Base-by-base conservation (phyloP, 352 stramenopile genomes). In the Globisporangium iwayamae region DNA sequence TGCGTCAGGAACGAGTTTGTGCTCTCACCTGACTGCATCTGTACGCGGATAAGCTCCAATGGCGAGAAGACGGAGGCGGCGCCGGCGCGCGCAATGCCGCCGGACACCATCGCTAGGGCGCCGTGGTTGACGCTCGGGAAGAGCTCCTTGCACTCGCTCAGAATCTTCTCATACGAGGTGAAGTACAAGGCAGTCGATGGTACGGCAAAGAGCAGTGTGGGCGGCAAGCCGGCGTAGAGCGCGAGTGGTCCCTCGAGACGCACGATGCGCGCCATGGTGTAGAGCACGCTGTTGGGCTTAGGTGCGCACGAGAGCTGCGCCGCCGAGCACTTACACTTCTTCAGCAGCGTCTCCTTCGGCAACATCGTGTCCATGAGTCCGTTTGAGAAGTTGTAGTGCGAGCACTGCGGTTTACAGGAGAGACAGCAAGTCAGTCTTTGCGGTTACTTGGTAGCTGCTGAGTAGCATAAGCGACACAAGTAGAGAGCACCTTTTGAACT, bases 171-270 rank as follows among this genome's bases (percentile, higher is more conserved):
- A 65, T 99, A 99, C 2, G 82, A 86, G 4, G 91, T 90, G 67
- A 98, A 98, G 69, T 98, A 98, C 38, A 98, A 69, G 7, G 95
- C 90, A 0, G 93, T 98, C 45, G 93, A 97, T 0, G 96, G 94
- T 13, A 98, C 78, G 1, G 89, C 89, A 67, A 97, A 98, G 32
- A 97, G 62, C 18, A 99, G 65, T 7, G 92, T 98, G 7, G 96
- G 93, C 9, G 76, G 67, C 9, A 98, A 68, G 3, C 93, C 93
- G 8, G 85, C 75, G 62, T 94, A 94, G 34, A 96, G 69, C 32
- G 84, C 85, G 14, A 84, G 34, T 1, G 83, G 74, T 0, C 84
- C 84, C 61, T 93, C 85, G 7, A 82, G 65, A 1, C 78, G 71
- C 16, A 79, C 78, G 48, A 93, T 93, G 32, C 78, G 75, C 18